phyloP scores from a whole-genome alignment of 139 green algal genomes.

The Chlorella sorokiniana region DNA sequence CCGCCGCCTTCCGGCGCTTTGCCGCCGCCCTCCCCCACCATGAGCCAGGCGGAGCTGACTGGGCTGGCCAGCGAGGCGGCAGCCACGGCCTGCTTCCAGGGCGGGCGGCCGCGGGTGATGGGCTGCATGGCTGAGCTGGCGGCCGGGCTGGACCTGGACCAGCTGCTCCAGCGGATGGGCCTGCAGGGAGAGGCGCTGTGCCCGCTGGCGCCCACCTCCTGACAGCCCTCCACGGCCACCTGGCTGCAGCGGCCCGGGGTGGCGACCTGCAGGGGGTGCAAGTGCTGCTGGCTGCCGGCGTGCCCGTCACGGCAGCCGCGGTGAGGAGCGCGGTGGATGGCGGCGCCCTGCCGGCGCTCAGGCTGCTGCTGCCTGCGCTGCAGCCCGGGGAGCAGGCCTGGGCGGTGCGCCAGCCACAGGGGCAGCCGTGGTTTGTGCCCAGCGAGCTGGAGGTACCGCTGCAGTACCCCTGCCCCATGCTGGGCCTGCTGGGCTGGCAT shows the following conservation, averaged over 20 bases:
- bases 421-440: neutral
- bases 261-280: neutral
- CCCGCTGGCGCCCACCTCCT: neutral
- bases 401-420: no score
- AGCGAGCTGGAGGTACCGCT: neutral
- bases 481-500: neutral
- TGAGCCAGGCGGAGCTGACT: neutral
- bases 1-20: neutral
- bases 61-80: neutral
- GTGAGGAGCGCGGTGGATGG: neutral
- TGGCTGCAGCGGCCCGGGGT: neutral
- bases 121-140: neutral
- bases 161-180: neutral
- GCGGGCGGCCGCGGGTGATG: neutral
- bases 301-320: neutral
- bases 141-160: neutral
- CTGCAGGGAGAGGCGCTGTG: neutral
- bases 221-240: neutral
- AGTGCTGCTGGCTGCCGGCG: neutral
- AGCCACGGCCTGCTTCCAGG: neutral
- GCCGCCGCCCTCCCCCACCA: neutral
- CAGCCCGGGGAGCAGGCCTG: neutral
- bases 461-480: constrained; percentile 13
- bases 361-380: neutral
- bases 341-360: neutral